Evolutionary conservation across 2,329 filamentous ascomycete species (phyloP).

Genomic region (Aplosporella prunicola): DNA sequence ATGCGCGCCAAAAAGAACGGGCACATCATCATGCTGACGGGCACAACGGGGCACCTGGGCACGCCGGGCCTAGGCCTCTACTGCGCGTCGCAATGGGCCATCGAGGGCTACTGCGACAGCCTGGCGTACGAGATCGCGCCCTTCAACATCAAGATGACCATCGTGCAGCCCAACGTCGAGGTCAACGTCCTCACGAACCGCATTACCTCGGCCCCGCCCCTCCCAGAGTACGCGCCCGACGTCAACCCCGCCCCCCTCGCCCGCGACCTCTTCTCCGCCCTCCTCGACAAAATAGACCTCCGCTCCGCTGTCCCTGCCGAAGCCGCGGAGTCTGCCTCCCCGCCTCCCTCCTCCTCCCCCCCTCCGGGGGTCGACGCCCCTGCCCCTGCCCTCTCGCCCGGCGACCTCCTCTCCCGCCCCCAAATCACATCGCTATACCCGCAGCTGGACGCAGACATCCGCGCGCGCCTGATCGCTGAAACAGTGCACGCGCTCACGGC

Average conservation of each 20-base stretch:
- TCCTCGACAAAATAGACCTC: constrained; percentile 63
- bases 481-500: constrained; percentile 85
- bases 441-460: constrained; percentile 53
- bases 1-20: constrained; percentile 74
- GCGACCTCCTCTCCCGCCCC: constrained; percentile 37
- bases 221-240: constrained; percentile 59
- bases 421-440: constrained; percentile 63
- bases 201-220: constrained; percentile 71
- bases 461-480: constrained; percentile 70
- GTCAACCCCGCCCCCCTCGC: constrained; percentile 70
- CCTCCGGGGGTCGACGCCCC: constrained; percentile 1
- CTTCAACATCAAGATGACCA: constrained; percentile 93
- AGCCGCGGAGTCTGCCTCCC: constrained; percentile 19
- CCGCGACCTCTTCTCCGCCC: constrained; percentile 69
- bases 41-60: constrained; percentile 82
- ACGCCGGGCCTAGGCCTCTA: constrained; percentile 87
- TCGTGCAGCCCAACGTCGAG: constrained; percentile 92
- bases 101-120: constrained; percentile 91
- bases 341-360: constrained; percentile 15
- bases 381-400: constrained; percentile 26
- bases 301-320: constrained; percentile 23
- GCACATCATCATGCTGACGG: constrained; percentile 82
- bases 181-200: constrained; percentile 79
- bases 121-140: constrained; percentile 90
- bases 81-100: constrained; percentile 84